Percentiles rank a stretch among this genome's conserved stretches.
These are phyloP conservation scores for Monascus ruber DNA, from an alignment of 2,329 filamentous ascomycete genomes.

Conservation along the genomic window DNA sequence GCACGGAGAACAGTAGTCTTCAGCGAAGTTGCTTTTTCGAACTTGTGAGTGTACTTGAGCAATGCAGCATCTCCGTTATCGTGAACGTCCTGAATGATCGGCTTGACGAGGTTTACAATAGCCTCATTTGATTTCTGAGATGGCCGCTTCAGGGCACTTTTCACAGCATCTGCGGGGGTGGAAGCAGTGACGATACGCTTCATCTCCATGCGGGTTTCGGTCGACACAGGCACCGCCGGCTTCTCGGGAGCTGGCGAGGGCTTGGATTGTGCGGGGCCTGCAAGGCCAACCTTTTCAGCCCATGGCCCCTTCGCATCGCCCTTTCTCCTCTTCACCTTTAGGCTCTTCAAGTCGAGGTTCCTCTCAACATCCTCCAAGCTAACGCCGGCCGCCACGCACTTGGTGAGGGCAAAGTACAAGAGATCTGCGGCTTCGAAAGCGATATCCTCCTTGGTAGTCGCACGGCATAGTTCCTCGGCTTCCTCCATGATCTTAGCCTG, in stretches of 20 bases:
- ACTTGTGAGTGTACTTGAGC: constrained; percentile 91
- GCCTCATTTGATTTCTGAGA: constrained; percentile 91
- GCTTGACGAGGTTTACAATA: constrained; percentile 80
- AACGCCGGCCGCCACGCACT: constrained; percentile 75
- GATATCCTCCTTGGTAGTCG: constrained; percentile 67
- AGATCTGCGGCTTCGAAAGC: constrained; percentile 92
- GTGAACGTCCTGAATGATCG: constrained; percentile 82
- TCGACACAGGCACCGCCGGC: constrained; percentile 34
- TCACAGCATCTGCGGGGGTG: constrained; percentile 53
- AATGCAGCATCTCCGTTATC: constrained; percentile 76
- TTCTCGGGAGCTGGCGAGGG: constrained; percentile 17
- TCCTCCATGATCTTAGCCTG: constrained; percentile 98
- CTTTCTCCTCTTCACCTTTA: constrained; percentile 86
- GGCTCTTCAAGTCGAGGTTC: constrained; percentile 84
- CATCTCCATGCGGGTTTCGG: constrained; percentile 65
- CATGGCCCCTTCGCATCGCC: constrained; percentile 93
- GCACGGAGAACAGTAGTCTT: constrained; percentile 81
- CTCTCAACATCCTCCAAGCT: constrained; percentile 79
- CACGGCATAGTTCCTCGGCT: constrained; percentile 86
- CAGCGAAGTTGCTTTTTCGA: constrained; percentile 87
- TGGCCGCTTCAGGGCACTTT: constrained; percentile 68
- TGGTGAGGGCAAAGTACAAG: constrained; percentile 89
- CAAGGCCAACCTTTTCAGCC: constrained; percentile 68
- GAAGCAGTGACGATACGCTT: constrained; percentile 60
- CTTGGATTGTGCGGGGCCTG: constrained; percentile 10